Evolutionary conservation across 1,284 basidiomycete genomes (phyloP).

Genomic region (Sporisorium scitamineum): DNA sequence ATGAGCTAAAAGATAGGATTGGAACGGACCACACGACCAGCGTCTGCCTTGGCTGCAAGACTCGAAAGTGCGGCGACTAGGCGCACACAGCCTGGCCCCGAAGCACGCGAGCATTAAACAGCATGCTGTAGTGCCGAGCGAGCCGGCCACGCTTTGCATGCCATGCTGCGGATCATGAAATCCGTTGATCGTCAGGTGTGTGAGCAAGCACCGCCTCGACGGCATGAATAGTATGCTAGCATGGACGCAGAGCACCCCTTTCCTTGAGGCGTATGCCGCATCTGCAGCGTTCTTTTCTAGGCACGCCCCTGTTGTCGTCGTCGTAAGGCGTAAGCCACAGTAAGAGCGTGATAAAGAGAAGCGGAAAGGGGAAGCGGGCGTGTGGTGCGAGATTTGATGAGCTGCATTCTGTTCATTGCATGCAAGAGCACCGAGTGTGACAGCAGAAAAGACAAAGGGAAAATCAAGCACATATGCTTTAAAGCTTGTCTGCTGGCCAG

Average conservation of each 20-base stretch:
- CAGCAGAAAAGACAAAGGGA: background rate
- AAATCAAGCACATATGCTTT: background rate
- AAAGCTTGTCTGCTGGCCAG: background rate
- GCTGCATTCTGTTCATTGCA: background rate
- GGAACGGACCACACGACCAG: background rate
- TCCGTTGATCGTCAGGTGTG: background rate
- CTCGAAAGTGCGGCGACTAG: no score
- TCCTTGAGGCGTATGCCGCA: background rate
- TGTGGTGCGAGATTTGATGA: background rate
- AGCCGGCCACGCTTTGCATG: background rate
- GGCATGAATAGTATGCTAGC: background rate
- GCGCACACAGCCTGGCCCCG: background rate
- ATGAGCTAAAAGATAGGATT: background rate
- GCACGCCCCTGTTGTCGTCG: background rate
- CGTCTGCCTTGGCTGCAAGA: background rate
- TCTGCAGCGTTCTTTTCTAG: background rate
- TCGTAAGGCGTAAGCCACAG: background rate
- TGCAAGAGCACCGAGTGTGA: background rate
- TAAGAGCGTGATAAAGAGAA: background rate
- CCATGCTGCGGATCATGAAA: background rate
- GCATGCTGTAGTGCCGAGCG: background rate
- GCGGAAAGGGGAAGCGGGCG: background rate
- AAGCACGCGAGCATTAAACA: background rate
- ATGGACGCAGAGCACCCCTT: background rate
- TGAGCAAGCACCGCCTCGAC: conserved; percentile 3